Conservation (phyloP, 1,284 basidiomycete species). For the Polyporus tsugae region DNA sequence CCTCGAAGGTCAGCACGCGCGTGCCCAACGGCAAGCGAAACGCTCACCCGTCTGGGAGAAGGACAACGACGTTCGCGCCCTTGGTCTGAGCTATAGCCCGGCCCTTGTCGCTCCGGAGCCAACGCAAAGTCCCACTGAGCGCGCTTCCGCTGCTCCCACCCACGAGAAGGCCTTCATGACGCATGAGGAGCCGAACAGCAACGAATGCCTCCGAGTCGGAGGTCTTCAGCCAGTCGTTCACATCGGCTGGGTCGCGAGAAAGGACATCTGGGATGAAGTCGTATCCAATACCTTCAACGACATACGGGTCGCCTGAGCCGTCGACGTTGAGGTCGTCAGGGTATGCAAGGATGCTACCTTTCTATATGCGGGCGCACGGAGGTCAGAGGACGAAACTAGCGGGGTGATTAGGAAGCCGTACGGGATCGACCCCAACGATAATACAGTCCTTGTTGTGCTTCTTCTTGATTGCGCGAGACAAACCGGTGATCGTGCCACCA, state of each 20-base stretch:
- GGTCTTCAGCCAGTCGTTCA: conserved; percentile 90
- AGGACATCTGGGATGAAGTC: conserved; percentile 91
- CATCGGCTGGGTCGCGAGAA: conserved; percentile 57
- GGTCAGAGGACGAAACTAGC: conserved; percentile 6
- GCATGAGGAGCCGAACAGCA: conserved; percentile 83
- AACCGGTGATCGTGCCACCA: conserved; percentile 92
- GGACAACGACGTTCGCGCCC: conserved; percentile 88
- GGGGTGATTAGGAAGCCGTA: conserved; percentile 48
- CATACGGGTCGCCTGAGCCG: conserved; percentile 70
- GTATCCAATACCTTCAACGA: conserved; percentile 95
- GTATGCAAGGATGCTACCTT: conserved; percentile 87
- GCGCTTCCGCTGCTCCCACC: conserved; percentile 94
- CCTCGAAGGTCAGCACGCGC: conserved; percentile 6
- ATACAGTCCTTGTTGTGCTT: conserved; percentile 73
- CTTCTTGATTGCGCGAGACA: conserved; percentile 86
- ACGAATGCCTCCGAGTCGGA: conserved; percentile 84
- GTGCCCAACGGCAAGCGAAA: background rate
- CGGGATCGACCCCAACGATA: conserved; percentile 92
- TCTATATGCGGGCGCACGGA: conserved; percentile 48
- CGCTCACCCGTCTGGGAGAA: conserved; percentile 89
- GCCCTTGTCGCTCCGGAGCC: conserved; percentile 79
- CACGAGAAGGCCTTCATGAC: conserved; percentile 87
- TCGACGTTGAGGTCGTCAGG: conserved; percentile 60
- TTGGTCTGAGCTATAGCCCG: conserved; percentile 70
- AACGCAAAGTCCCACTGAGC: conserved; percentile 80